Evolutionary conservation across 257 asterid species (phyloP).

Genomic region (Nicotiana tabacum): DNA sequence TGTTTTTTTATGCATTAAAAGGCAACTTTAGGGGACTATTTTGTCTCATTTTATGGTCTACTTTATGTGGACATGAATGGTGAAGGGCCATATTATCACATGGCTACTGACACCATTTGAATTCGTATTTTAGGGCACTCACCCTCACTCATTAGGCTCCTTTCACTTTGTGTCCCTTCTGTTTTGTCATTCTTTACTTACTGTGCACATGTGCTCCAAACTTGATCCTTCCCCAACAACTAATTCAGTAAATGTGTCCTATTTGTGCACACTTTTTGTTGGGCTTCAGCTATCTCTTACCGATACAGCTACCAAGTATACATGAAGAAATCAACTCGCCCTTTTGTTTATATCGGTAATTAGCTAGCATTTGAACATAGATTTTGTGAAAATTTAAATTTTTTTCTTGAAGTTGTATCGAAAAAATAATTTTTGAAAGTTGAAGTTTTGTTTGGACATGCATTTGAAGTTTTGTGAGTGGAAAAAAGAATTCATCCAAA

Average conservation of each 20-base stretch:
- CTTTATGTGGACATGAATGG: slow-evolving; percentile 37
- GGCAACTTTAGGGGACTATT: slow-evolving; percentile 31
- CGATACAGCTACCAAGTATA: too few species aligned
- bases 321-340: too few species aligned
- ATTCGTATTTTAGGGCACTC: slow-evolving; percentile 23
- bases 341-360: too few species aligned
- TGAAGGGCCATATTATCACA: slow-evolving; percentile 32
- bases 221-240: neutral
- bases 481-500: too few species aligned
- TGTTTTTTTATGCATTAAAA: slow-evolving; percentile 30
- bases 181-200: slow-evolving; percentile 13
- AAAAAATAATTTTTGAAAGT: too few species aligned
- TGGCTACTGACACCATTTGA: slow-evolving; percentile 33
- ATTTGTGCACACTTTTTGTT: too few species aligned
- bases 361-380: too few species aligned
- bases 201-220: neutral
- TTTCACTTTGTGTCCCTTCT: slow-evolving; percentile 24
- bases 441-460: too few species aligned
- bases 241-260: neutral
- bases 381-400: too few species aligned
- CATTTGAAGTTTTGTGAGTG: too few species aligned
- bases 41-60: slow-evolving; percentile 39
- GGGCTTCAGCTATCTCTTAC: too few species aligned
- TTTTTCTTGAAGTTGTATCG: too few species aligned
- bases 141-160: slow-evolving; percentile 4